phyloP scores from a whole-genome alignment of 2,329 filamentous ascomycete genomes.

The Diaporthe citri region DNA sequence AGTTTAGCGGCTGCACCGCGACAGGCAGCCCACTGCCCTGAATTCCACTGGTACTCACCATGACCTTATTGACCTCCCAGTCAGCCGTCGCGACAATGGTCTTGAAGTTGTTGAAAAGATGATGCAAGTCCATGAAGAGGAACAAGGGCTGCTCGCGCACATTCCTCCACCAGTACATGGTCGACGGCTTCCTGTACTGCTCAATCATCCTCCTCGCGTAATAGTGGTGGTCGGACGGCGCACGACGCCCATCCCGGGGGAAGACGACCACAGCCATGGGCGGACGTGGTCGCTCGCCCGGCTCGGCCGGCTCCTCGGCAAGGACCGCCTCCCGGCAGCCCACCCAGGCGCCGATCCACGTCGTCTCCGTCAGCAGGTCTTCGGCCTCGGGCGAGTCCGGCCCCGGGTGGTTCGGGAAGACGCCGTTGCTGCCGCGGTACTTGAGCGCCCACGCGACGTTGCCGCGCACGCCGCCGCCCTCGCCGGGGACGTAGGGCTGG shows the following conservation, averaged over 20 bases:
- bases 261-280: neutral
- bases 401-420: neutral
- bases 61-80: neutral
- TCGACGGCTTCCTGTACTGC: neutral
- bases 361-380: neutral
- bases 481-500: neutral
- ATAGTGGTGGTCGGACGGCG: neutral
- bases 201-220: neutral
- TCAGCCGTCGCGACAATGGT: neutral
- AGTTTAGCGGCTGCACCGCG: neutral
- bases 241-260: neutral
- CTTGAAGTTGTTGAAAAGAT: conserved; percentile 14
- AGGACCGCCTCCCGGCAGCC: neutral
- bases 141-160: neutral
- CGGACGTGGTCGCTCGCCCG: neutral
- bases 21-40: neutral
- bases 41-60: neutral
- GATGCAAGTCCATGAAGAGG: conserved; percentile 1
- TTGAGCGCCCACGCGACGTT: conserved; percentile 8
- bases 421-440: neutral
- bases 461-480: neutral
- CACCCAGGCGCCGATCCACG: conserved; percentile 3
- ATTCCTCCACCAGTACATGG: neutral
- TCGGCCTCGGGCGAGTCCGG: neutral
- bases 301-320: neutral